Percentiles rank a stretch among this genome's conserved stretches.
phyloP scores from a whole-genome alignment of 129 eudicot species.

The Logfia minima region DNA sequence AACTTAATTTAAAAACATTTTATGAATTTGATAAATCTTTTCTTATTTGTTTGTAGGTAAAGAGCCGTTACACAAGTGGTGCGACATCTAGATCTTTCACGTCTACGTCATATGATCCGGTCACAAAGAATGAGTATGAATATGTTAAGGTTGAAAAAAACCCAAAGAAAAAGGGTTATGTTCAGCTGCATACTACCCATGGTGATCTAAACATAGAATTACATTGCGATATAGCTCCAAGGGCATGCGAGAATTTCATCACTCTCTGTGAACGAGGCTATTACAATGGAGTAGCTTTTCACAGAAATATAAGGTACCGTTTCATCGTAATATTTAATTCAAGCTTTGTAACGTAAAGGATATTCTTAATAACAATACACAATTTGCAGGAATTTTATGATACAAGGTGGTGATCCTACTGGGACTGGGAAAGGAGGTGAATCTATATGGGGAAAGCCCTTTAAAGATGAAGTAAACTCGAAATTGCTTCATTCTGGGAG shows the following conservation, averaged over 20 bases:
- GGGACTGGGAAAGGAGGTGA: constrained; percentile 98
- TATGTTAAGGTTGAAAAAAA: constrained; percentile 88
- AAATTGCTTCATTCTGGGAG: constrained; percentile 93
- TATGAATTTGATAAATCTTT: not conserved
- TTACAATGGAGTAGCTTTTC: constrained; percentile 84
- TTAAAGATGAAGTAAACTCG: constrained; percentile 90
- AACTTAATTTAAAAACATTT: not conserved
- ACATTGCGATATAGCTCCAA: constrained; percentile 94
- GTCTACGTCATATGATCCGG: constrained; percentile 87
- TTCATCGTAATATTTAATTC: not conserved
- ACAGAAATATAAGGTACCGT: constrained; percentile 82
- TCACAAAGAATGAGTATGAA: constrained; percentile 83
- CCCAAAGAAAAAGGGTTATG: constrained; percentile 87
- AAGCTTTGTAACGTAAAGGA: not conserved
- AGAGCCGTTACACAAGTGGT: constrained; percentile 91
- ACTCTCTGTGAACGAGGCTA: constrained; percentile 95
- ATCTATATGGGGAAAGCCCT: constrained; percentile 96
- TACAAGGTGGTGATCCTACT: constrained; percentile 99
- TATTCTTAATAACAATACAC: not conserved
- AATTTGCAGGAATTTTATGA: constrained; percentile 83
- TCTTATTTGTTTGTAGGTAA: constrained; percentile 48
- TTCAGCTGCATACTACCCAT: constrained; percentile 84
- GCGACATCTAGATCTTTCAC: constrained; percentile 98
- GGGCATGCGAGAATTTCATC: constrained; percentile 94
- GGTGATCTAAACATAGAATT: constrained; percentile 96